Evolutionary conservation across 2,329 filamentous ascomycete species (phyloP).

Genomic region (Delphinella strobiligena): DNA sequence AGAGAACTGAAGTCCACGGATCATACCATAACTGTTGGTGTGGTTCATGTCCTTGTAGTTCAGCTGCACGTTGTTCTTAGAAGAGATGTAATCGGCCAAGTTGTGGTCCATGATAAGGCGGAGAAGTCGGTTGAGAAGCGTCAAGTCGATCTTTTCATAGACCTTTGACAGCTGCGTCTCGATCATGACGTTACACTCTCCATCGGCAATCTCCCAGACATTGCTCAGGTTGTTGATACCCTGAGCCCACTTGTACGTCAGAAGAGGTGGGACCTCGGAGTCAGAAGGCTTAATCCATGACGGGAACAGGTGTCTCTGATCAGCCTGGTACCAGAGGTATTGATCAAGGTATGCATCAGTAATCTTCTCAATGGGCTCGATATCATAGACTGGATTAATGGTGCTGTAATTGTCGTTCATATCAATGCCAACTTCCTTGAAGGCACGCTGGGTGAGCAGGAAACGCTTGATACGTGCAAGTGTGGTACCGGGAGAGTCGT

Average conservation of each 20-base stretch:
- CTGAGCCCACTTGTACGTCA: conserved; percentile 98
- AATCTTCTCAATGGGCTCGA: conserved; percentile 98
- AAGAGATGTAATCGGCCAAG: conserved; percentile 94
- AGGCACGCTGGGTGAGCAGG: conserved; percentile 88
- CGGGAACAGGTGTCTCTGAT: conserved; percentile 92
- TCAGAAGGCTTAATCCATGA: conserved; percentile 99
- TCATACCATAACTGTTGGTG: conserved; percentile 97
- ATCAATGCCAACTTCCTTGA: conserved; percentile 98
- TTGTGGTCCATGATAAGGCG: conserved; percentile 99
- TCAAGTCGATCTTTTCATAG: conserved; percentile 98
- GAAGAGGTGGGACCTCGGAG: conserved; percentile 85
- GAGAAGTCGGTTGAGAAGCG: conserved; percentile 82
- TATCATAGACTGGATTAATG: conserved; percentile 97
- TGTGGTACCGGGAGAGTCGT: conserved; percentile 93
- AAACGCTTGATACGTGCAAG: conserved; percentile 95
- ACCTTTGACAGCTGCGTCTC: conserved; percentile 98
- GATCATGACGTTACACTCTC: conserved; percentile 97
- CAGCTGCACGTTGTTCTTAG: conserved; percentile 97
- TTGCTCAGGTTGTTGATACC: conserved; percentile 96
- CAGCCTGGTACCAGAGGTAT: conserved; percentile 98
- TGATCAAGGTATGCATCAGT: conserved; percentile 97
- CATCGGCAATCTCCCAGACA: conserved; percentile 87
- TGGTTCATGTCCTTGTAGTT: conserved; percentile 99
- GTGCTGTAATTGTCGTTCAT: conserved; percentile 99
- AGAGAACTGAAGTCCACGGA: conserved; percentile 93